A percentile compares a stretch with the other conserved stretches of the same genome.
phyloP scores from a whole-genome alignment of 345 rosid species.

The Chamaenerion angustifolium region DNA sequence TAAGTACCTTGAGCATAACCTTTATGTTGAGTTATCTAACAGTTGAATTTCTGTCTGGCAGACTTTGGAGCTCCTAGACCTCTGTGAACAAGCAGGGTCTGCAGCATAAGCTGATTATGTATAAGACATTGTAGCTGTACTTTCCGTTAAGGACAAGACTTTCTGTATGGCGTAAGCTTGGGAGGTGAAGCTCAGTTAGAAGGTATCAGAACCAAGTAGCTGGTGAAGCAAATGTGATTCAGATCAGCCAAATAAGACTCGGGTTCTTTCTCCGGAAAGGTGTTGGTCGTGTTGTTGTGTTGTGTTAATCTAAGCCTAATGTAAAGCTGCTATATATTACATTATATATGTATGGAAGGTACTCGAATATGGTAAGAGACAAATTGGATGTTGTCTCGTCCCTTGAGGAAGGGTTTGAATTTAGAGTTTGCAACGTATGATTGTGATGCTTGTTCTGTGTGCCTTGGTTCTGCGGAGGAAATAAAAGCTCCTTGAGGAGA shows the following conservation, averaged over 20 bases:
- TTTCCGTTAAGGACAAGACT: not conserved
- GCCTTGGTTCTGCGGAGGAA: too few relatives aligned
- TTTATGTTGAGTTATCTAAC: too few relatives aligned
- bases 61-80: conserved; percentile 81
- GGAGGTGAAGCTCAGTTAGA: not conserved
- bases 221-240: conserved; percentile 1
- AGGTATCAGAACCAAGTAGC: not conserved
- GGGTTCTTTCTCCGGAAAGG: not conserved
- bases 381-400: too few relatives aligned
- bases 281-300: not conserved
- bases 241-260: not conserved
- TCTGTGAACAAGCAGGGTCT: conserved; percentile 85
- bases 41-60: conserved; percentile 18
- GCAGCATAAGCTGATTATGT: conserved; percentile 21
- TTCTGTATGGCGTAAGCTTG: not conserved
- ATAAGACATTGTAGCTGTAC: not conserved
- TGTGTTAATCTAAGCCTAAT: not conserved
- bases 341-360: too few relatives aligned
- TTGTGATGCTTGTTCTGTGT: too few relatives aligned
- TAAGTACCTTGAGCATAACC: too few relatives aligned
- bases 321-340: too few relatives aligned
- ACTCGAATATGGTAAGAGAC: too few relatives aligned
- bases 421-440: too few relatives aligned
- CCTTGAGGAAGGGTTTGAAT: too few relatives aligned
- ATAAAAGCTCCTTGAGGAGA: too few relatives aligned